These are phyloP conservation scores for Rhizopogon vinicolor DNA, from an alignment of 768 basidiomycete genomes.

Conservation along the genomic window DNA sequence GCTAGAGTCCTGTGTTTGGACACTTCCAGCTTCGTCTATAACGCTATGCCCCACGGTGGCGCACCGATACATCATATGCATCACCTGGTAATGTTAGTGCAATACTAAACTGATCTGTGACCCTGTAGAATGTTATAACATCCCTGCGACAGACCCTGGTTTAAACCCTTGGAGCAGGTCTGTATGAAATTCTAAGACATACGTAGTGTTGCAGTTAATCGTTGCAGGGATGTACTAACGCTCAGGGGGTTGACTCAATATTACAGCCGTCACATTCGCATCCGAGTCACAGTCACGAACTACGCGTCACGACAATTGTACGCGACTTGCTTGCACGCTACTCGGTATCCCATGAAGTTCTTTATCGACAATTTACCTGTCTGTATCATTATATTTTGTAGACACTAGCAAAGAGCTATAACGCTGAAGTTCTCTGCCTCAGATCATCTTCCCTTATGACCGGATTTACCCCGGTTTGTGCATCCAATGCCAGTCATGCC, in stretches of 20 bases:
- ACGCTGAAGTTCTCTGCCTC: neutral
- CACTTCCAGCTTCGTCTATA: too few species aligned
- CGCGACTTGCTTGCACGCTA: neutral
- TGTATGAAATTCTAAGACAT: too few species aligned
- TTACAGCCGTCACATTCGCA: neutral
- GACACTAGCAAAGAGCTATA: neutral
- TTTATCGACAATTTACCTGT: constrained; percentile 79
- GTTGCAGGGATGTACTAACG: neutral
- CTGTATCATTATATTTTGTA: constrained; percentile 17
- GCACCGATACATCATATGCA: too few species aligned
- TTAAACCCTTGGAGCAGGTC: too few species aligned
- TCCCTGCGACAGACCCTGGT: neutral
- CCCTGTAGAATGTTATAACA: neutral
- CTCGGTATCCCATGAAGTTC: constrained; percentile 59
- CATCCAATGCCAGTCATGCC: neutral
- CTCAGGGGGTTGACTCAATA: too few species aligned
- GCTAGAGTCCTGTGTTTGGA: too few species aligned
- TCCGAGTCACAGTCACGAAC: neutral
- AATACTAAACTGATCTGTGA: too few species aligned
- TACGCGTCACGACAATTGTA: neutral
- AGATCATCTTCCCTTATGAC: constrained; percentile 93
- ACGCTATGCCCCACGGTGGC: too few species aligned
- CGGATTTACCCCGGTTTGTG: constrained; percentile 86
- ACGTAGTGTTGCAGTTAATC: too few species aligned
- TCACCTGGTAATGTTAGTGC: too few species aligned